Evolutionary conservation across 192 early-diverging fungal genomes (phyloP).

Genomic region (Umbelopsis vinacea): DNA sequence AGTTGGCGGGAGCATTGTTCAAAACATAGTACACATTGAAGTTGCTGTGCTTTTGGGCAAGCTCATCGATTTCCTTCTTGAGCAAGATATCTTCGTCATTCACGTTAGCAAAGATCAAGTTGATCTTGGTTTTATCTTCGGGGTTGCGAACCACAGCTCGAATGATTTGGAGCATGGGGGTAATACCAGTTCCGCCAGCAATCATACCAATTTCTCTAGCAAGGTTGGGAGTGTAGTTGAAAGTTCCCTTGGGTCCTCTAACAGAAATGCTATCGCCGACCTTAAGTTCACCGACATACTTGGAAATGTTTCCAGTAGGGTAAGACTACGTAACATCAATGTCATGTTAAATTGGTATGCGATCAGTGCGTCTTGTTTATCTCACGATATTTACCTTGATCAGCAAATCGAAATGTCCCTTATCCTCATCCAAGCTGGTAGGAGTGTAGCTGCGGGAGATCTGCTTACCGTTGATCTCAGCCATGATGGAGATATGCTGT

Average conservation of each 20-base stretch:
- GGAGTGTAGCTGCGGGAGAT: slow-evolving; percentile 92
- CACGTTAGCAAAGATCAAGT: slow-evolving; percentile 93
- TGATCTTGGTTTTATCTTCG: slow-evolving; percentile 83
- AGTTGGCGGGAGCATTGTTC: slow-evolving; percentile 76
- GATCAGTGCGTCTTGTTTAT: not conserved
- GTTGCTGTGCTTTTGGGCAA: slow-evolving; percentile 73
- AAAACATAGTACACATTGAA: slow-evolving; percentile 85
- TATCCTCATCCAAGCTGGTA: slow-evolving; percentile 80
- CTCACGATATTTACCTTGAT: slow-evolving; percentile 71
- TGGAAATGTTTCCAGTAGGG: slow-evolving; percentile 81
- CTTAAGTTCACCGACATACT: slow-evolving; percentile 65
- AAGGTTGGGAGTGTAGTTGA: slow-evolving; percentile 86
- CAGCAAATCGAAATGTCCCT: slow-evolving; percentile 88
- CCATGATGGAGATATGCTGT: slow-evolving; percentile 90
- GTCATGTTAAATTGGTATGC: not conserved
- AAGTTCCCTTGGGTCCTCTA: slow-evolving; percentile 90
- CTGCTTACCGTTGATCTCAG: slow-evolving; percentile 82
- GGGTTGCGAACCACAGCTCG: slow-evolving; percentile 85
- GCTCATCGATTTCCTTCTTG: slow-evolving; percentile 77
- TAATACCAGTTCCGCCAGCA: slow-evolving; percentile 95
- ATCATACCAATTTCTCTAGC: slow-evolving; percentile 84
- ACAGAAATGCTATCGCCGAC: slow-evolving; percentile 77
- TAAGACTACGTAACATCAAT: slow-evolving; percentile 59
- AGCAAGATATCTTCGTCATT: slow-evolving; percentile 88
- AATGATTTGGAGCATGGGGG: slow-evolving; percentile 95